Base-by-base conservation (phyloP, 2,329 filamentous ascomycete species). In the Phialemonium atrogriseum region DNA sequence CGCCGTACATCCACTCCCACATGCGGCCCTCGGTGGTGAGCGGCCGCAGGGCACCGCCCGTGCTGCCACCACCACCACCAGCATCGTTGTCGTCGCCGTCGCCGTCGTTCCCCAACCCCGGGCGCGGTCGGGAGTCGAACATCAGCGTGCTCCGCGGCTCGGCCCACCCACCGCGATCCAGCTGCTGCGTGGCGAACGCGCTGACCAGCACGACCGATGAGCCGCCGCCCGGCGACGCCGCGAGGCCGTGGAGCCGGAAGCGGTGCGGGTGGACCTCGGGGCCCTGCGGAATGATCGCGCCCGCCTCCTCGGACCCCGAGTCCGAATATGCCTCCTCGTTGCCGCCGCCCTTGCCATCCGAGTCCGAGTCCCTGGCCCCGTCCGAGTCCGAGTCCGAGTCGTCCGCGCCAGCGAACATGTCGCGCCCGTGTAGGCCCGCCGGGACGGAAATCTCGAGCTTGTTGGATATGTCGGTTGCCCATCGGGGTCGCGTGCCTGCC, bases 1-100 rank as follows among this genome's bases (percentile, higher is more conserved):
- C 54, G 12, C 68, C 70, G 42, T 77, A 76, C 64, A 76, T 70
- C 62, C 67, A 73, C 38, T 75, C 66, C 63, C 71, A 76, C 26
- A 69, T 56, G 22, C 55, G 54, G 0, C 62, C 72, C 47, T 77
- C 73, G 2, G 70, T 72, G n/a, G 67, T 68, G 13, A 70, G 49
- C 3, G 40, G 16, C 9, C 13, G 22, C 7, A 18, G 14, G 18
- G 14, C 12, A n/a, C n/a, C n/a, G n/a, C n/a, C n/a, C n/a, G n/a
- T n/a, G n/a, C n/a, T n/a, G n/a, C n/a, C n/a, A n/a, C n/a, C n/a
- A n/a, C n/a, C n/a, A n/a, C n/a, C n/a, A n/a, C n/a, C n/a, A n/a
- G n/a, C n/a, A n/a, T n/a, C n/a, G n/a, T n/a, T n/a, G n/a, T n/a
- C n/a, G n/a, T n/a, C n/a, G n/a, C n/a, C 18, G 0, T 35, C 34